Conservation (phyloP, 1,139 yeast genomes). For the Geotrichum cucujoidarum region DNA sequence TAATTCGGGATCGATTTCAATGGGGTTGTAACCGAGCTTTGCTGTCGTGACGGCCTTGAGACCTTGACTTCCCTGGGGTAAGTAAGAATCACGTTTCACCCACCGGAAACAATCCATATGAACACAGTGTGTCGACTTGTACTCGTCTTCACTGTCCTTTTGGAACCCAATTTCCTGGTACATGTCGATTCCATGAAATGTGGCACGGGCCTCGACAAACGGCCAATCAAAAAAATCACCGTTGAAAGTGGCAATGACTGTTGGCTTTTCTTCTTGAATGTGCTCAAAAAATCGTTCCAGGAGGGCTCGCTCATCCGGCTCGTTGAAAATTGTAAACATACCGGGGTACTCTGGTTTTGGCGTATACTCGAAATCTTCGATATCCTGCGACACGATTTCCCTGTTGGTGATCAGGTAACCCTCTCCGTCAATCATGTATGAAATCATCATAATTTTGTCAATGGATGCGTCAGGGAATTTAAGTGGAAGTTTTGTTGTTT, state of each 20-base stretch:
- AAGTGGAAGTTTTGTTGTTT: constrained; percentile 93
- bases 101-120: constrained; percentile 98
- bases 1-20: constrained; percentile 92
- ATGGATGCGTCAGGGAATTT: constrained; percentile 89
- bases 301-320: constrained; percentile 72
- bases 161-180: constrained; percentile 92
- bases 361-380: constrained; percentile 94
- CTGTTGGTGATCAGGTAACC: constrained; percentile 92
- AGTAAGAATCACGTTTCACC: constrained; percentile 97
- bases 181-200: constrained; percentile 81
- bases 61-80: constrained; percentile 99
- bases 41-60: constrained; percentile 96
- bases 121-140: constrained; percentile 84
- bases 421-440: constrained; percentile 98
- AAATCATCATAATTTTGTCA: constrained; percentile 98
- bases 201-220: constrained; percentile 83
- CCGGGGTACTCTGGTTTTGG: constrained; percentile 97
- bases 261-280: constrained; percentile 79
- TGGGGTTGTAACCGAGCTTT: constrained; percentile 92
- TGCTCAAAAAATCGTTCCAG: constrained; percentile 82
- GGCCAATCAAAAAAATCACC: constrained; percentile 99
- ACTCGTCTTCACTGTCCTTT: constrained; percentile 81
- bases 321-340: constrained; percentile 82
- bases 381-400: constrained; percentile 89
- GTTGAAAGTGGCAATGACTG: constrained; percentile 93